Evolutionary conservation across 1,284 basidiomycete species (phyloP).

Genomic region (Trametes hirsuta): DNA sequence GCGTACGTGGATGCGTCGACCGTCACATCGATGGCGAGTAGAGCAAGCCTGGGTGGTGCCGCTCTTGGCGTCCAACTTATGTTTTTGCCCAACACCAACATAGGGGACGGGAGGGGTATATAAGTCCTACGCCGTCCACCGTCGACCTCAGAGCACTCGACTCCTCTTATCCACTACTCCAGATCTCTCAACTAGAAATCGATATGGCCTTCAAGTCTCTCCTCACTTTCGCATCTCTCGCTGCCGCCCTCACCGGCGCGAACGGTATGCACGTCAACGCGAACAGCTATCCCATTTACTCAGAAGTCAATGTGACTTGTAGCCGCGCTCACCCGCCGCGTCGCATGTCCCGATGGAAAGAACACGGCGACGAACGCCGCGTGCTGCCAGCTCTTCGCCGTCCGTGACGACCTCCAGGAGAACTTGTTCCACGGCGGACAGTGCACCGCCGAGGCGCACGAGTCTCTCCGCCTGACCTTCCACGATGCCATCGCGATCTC

Average conservation of each 20-base stretch:
- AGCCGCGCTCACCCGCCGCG: conserved; percentile 11
- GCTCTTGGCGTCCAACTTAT: neutral
- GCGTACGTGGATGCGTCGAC: no score
- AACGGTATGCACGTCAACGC: neutral
- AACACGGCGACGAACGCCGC: conserved; percentile 14
- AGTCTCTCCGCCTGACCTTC: conserved; percentile 13
- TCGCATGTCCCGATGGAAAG: conserved; percentile 12
- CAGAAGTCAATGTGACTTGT: neutral
- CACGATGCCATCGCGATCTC: conserved; percentile 14
- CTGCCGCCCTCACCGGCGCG: neutral
- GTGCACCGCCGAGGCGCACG: conserved; percentile 13
- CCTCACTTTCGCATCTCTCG: conserved; percentile 7
- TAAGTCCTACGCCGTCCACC: neutral
- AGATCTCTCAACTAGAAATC: neutral
- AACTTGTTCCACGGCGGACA: conserved; percentile 13
- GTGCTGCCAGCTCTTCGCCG: conserved; percentile 14
- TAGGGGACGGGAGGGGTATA: neutral
- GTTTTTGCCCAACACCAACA: neutral
- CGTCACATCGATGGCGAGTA: no score
- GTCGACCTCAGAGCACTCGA: conserved; percentile 2
- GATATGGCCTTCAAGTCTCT: conserved; percentile 11
- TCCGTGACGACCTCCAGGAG: conserved; percentile 11
- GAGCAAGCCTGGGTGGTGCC: no score
- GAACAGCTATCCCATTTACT: no score
- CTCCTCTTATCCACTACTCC: neutral